Evolutionary conservation across 495 filamentous ascomycete species (phyloP), one percentile per base, ranked within the genome.

Genomic region (Aspergillus nanangensis): DNA sequence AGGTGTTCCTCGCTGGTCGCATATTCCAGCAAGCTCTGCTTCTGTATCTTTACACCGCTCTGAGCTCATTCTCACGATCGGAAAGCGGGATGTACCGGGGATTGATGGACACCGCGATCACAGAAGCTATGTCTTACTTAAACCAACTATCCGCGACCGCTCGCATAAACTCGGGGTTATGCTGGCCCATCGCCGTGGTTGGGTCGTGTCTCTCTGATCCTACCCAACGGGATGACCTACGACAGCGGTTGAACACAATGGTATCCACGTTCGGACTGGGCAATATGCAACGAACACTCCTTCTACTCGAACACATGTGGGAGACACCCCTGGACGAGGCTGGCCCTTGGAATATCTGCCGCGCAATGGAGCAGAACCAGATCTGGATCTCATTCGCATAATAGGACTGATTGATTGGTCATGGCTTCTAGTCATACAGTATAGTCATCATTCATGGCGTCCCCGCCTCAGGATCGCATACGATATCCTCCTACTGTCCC

Each of bases 351-450:
- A 66, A 66, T 48, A 69, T 69, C 14, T 69, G 61, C 43, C 63
- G 61, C 1, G 61, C 63, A 13, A 69, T 69, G 65, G 58, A 66
- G 38, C 41, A 57, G 32, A 59, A 66, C 8, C 62, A 69, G 43
- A 69, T 66, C 20, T 66, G 65, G 61, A 69, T 69, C n/a, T 69
- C 65, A 20, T 69, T 69, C 37, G 65, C 65, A 9, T 69, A 45
- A 63, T 31, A 10, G 27, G 17, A 37, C 11, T 38, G 11, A 38
- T 25, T 13, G 22, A 14, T 7, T 29, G 5, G 11, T 29, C 25
- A 29, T 11, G 25, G 13, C 10, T 23, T 27, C 17, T 45, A 54
- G 14, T 48, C 47, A 48, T 53, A 53, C 46, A 53, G 20, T 25
- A 48, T 15, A 35, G 29, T 49, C 41, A 45, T 53, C 41, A 55